Evolutionary conservation across 164 flowering plant genomes (phyloP).

Genomic region (Liquidambar formosana): DNA sequence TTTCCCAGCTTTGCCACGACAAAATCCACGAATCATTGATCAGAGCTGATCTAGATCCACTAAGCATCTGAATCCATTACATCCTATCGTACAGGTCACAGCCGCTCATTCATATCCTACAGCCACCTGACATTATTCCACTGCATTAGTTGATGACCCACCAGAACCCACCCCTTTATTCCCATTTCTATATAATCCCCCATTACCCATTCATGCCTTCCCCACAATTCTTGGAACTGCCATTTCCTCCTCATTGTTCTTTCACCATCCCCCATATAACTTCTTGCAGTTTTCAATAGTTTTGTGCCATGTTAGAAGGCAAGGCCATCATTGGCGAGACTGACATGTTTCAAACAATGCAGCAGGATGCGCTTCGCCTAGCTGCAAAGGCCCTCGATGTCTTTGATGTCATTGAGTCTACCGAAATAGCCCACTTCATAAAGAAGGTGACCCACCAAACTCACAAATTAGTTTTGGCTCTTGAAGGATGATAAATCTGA

Average conservation of each 20-base stretch:
- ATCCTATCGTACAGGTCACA: too few species aligned
- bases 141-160: slow-evolving; percentile 6
- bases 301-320: slow-evolving; percentile 31
- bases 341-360: slow-evolving; percentile 39
- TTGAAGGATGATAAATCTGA: neutral
- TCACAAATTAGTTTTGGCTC: neutral
- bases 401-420: slow-evolving; percentile 33
- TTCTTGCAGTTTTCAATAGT: neutral
- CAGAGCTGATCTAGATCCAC: neutral
- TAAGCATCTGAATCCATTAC: too few species aligned
- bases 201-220: neutral
- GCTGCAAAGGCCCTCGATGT: slow-evolving; percentile 33
- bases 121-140: neutral
- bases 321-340: slow-evolving; percentile 37
- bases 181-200: neutral
- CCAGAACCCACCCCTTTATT: neutral
- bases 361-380: slow-evolving; percentile 27
- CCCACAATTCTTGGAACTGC: neutral
- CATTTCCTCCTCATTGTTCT: neutral
- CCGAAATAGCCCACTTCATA: slow-evolving; percentile 41
- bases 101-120: neutral
- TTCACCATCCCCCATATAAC: neutral
- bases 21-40: neutral
- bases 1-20: neutral
- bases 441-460: slow-evolving; percentile 33